Base-by-base conservation (phyloP, 257 asterid genomes). In the Nemophila menziesii region DNA sequence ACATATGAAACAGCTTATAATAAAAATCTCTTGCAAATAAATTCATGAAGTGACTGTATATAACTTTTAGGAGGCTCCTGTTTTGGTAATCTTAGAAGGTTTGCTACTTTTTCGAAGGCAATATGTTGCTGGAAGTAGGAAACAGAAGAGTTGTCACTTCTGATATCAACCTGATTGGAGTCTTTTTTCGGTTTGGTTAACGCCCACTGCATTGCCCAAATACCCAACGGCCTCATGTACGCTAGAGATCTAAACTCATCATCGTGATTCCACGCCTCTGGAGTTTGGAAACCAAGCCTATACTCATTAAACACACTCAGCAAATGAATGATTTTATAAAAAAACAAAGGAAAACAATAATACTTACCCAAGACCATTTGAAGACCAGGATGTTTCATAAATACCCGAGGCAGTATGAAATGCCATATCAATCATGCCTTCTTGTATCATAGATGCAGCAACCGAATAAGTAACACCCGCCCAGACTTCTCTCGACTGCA, bases 191-290 rank as follows among this genome's bases (percentile, higher is more conserved):
- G 77, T 40, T 60, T 69, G 6, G 77, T 64, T 39, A 89, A 55
- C 15, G 95, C 93, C 93, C 95, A 89, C 44, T 89, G 97, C 95
- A 89, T 89, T 12, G 95, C 93, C 95, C 97, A 89, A 50, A 89
- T 89, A 16, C 84, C 83, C 53, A 89, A 59, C 13, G 97, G 95
- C 1, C 95, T 70, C 97, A 89, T 89, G 79, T 89, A 84, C 37
- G 69, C 65, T 4, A 84, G 73, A 27, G 95, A 74, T 33, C 97
- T 65, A 33, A 78, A 89, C 14, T 66, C 65, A 8, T 92, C 93
- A 19, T 83, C 82, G 14, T 70, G 11, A 68, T 61, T 70, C 89
- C 93, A 83, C 13, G 66, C 95, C 60, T 89, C 95, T 0, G 97
- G 97, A 1, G 86, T 83, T 66, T 83, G 97, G 65, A 89, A 89